These are phyloP conservation scores for Geosmithia morbida DNA, from an alignment of 2,329 filamentous ascomycete species.

Conservation along the genomic window DNA sequence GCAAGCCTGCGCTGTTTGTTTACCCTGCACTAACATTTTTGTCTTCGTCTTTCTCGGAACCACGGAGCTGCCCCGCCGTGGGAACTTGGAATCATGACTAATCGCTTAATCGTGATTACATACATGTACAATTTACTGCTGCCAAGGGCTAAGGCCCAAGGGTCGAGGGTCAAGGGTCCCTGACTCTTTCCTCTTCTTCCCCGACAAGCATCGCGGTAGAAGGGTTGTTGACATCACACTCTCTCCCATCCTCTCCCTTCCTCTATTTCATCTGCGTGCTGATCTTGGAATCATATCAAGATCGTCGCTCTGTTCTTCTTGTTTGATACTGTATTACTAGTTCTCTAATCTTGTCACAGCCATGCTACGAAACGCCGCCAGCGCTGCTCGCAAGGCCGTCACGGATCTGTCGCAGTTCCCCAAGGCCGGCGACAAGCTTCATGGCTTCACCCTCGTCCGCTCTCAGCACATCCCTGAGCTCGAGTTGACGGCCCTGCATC, in stretches of 20 bases:
- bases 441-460: slow-evolving; percentile 84
- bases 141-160: no score
- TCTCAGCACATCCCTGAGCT: slow-evolving; percentile 89
- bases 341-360: background rate
- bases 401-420: slow-evolving; percentile 66
- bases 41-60: background rate
- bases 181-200: no score
- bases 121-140: no score
- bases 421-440: slow-evolving; percentile 67
- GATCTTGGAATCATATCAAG: background rate
- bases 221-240: no score
- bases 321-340: background rate
- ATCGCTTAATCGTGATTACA: background rate
- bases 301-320: background rate
- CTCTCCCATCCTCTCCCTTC: no score
- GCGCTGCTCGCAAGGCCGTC: slow-evolving; percentile 45
- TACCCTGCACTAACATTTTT: background rate
- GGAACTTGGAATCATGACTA: background rate
- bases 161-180: no score
- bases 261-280: background rate
- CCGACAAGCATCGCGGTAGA: no score
- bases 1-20: background rate
- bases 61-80: background rate
- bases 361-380: slow-evolving; percentile 40
- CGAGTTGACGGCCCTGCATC: slow-evolving; percentile 77